Conservation (phyloP, 1,284 basidiomycete genomes). For the Rhodotorula sp. region DNA sequence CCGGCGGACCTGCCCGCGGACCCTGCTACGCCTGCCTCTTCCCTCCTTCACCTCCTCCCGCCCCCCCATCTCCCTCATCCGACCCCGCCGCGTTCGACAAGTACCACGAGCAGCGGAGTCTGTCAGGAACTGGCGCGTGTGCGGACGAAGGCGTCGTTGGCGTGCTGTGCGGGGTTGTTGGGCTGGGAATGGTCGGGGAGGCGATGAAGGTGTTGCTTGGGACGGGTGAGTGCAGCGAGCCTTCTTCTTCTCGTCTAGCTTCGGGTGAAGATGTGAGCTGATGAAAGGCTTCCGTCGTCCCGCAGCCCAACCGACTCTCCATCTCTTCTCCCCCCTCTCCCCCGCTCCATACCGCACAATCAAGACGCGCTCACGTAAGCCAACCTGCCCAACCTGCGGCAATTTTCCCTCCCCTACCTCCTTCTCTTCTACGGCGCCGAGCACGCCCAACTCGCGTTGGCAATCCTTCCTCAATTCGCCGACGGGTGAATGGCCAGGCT, state of each 20-base stretch:
- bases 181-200: conserved; percentile 86
- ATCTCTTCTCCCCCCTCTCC: conserved; percentile 70
- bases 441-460: conserved; percentile 41
- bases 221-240: conserved; percentile 56
- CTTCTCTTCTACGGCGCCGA: not conserved
- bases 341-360: conserved; percentile 73
- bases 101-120: conserved; percentile 56
- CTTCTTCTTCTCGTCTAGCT: not conserved
- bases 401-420: conserved; percentile 44
- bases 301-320: conserved; percentile 56
- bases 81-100: not conserved
- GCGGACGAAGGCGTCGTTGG: conserved; percentile 90
- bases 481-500: conserved; percentile 44
- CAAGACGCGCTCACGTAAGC: conserved; percentile 67
- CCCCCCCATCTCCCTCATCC: not conserved
- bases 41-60: conserved; percentile 52
- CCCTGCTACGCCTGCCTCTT: conserved; percentile 96
- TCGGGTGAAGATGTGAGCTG: not conserved
- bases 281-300: fast-evolving
- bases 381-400: conserved; percentile 65
- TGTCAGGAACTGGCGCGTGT: conserved; percentile 67
- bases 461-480: conserved; percentile 42
- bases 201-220: conserved; percentile 77
- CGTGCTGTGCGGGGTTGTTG: conserved; percentile 84
- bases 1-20: conserved; percentile 49